A percentile compares a stretch with the other conserved stretches of the same genome.
phyloP scores from a whole-genome alignment of 441 rosid genomes.

The Pelargonium australe region DNA sequence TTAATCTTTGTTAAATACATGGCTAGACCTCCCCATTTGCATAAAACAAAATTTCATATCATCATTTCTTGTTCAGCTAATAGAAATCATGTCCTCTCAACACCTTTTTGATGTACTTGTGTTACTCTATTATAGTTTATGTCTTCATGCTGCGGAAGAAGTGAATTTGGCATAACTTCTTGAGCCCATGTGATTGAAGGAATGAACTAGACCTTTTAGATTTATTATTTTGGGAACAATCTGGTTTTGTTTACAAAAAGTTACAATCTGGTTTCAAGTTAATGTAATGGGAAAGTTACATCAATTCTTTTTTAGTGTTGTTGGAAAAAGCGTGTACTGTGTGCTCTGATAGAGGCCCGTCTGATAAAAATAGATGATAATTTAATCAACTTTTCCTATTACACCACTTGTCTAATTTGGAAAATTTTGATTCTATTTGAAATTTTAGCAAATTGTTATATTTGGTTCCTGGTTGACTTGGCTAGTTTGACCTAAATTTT shows the following conservation, averaged over 20 bases:
- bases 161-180: neutral
- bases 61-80: neutral
- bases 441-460: neutral
- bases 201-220: neutral
- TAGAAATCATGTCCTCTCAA: neutral
- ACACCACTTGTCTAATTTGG: neutral
- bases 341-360: neutral
- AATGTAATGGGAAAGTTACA: neutral
- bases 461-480: neutral
- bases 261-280: neutral
- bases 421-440: neutral
- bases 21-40: conserved; percentile 2
- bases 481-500: neutral
- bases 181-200: neutral
- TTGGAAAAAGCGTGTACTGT: neutral
- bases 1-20: neutral
- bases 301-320: neutral
- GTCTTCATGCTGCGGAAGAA: neutral
- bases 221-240: neutral
- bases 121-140: neutral
- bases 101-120: neutral
- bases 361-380: neutral
- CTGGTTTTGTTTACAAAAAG: conserved; percentile 5
- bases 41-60: neutral
- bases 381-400: neutral